Evolutionary conservation across 257 asterid genomes (phyloP), one percentile per base, ranked within the genome.

Genomic region (Forsythia viridissima): DNA sequence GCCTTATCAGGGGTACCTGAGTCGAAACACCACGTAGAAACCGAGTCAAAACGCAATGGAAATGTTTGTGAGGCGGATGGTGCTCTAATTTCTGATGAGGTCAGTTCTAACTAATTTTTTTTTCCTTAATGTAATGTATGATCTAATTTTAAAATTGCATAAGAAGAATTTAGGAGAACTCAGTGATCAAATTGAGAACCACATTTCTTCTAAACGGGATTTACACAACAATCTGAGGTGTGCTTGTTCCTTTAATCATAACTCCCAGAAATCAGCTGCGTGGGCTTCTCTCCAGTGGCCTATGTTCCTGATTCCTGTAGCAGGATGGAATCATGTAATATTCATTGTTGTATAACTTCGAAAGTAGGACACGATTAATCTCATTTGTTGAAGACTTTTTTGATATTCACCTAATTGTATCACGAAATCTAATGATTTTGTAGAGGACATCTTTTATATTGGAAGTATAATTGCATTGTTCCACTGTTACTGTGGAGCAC

Each of bases 81-180:
- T 65, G 73, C 24, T 21, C 6, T 4, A 4, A 70, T 15, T 38
- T 20, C 51, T 70, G 48, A 46, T 21, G 75, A 79, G 84, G 88
- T 84, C 43, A 59, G 76, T 18, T 30, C 24, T 3, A 57, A 16
- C n/a, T 55, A n/a, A 24, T 4, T 48, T 48, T 52, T 52, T 52
- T 51, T 51, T 51, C 2, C 1, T 30, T 4, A 4, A 52, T 52
- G 61, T 13, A 52, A 52, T 52, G 12, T 5, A 13, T 52, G n/a
- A 52, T 52, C 61, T 16, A 16, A 52, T 16, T 52, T 52, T 21
- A 55, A 13, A 52, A 15, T 52, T 13, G 8, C 61, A 52, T 16
- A 52, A 52, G 21, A 52, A 16, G 5, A 5, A 52, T 52, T 52
- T 13, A 13, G 20, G 59, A 15, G 20, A 52, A 52, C 61, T 5